Evolutionary conservation across 352 stramenopile genomes (phyloP), one percentile per base, ranked within the genome.

Genomic region (Bremia lactucae): DNA sequence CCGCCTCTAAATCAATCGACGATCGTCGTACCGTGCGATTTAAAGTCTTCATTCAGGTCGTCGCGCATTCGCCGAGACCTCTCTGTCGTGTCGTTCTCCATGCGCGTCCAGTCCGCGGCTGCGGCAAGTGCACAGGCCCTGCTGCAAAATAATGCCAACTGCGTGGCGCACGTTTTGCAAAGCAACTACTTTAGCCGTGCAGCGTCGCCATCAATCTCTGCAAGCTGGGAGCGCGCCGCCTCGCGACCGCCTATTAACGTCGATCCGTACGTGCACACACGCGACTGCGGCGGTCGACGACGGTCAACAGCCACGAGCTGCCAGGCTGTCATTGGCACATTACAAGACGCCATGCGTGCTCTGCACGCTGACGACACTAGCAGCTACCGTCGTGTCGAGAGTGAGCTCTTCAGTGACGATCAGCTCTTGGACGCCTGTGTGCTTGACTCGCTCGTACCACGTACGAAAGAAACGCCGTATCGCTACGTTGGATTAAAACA

Each of bases 401-500:
- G 58, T 8, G 68, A 80, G 20, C 46, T 86, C 37, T 60, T 77
- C 23, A 66, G 68, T 5, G 54, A 64, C 0, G 65, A 80, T 19
- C 33, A 83, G 24, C 55, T 90, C 7, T 62, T 84, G 19, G 72
- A 86, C 44, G 77, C 72, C 4, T 49, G 73, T 16, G 74, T 89
- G 13, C 55, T 90, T 18, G 73, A 87, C 45, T 80, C 70, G 28
- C 56, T 90, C 19, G 59, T 76, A 13, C 61, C 63, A 31, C 58
- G 77, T 9, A 81, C 77, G 11, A 83, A 86, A 44, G 62, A 83
- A 48, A 68, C 49, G 1, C 72, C 72, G 16, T 73, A 90, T 52
- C 67, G 78, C 31, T 90, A 80, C 56, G 59, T 90, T 15, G 63
- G 70, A 2, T 61, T 87, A 50, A 90, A 90, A 55, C 73, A 86